Base-by-base conservation (phyloP, 257 asterid genomes). In the Fraxinus americana region DNA sequence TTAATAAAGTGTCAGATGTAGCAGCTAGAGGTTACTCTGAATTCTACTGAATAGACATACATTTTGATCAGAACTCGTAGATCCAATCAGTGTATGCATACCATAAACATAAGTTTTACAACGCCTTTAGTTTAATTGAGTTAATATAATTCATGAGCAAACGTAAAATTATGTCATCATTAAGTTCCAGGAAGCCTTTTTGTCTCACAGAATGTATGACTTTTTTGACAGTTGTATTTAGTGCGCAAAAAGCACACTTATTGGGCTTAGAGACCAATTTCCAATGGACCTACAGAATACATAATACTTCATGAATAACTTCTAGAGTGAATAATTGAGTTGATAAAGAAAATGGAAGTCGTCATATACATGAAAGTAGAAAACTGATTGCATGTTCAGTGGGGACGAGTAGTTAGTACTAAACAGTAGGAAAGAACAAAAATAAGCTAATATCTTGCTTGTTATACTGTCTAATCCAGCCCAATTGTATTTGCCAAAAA, bases 41-140 rank as follows among this genome's bases (percentile, higher is more conserved):
- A 2, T 74, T 74, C 78, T 34, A 74, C 38, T 35, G 71, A 25
- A 23, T 74, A 54, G 48, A n/a, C 12, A 54, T 52, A 7, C 71
- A 38, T 29, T 32, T 21, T 3, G 8, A 32, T 61, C 54, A 66
- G 61, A 43, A 74, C 11, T n/a, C 29, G 5, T 10, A 32, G n/a
- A 57, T 32, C 35, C 25, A 76, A 32, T 67, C 35, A 52, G 21
- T 48, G 45, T 16, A 19, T 69, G 32, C 66, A 76, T 8, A 52
- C 2, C 34, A 74, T 4, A 74, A 32, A 48, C 0, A 4, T 30
- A 30, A 16, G 9, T 43, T 66, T 39, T 39, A 63, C 4, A 39
- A 27, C 13, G 34, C 25, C 13, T 30, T 67, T 17, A 76, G 34
- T 65, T 76, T 76, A 48, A 13, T 23, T 54, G 19, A 50, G 54